phyloP scores from a whole-genome alignment of 1,139 yeast species.

The Blastobotrys arbuscula region DNA sequence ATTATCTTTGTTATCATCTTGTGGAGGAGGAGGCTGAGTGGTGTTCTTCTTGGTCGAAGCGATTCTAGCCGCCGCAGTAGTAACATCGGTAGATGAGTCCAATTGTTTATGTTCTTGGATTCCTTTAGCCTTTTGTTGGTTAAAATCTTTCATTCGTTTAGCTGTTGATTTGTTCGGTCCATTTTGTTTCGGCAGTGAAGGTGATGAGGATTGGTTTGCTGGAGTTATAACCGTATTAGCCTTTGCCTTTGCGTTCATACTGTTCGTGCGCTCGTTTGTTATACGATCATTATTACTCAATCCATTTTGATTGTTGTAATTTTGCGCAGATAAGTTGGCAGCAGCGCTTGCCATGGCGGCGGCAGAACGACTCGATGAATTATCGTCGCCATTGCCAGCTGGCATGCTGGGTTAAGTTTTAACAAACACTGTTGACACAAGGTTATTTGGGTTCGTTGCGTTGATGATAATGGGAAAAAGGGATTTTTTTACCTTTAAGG shows the following conservation, averaged over 20 bases:
- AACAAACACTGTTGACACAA: neutral
- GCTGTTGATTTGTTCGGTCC: constrained; percentile 17
- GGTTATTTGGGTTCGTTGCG: neutral
- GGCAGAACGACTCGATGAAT: neutral
- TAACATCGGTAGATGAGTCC: neutral
- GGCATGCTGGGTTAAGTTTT: neutral
- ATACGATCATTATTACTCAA: neutral
- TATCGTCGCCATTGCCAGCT: neutral
- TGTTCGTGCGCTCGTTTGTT: neutral
- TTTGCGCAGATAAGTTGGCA: neutral
- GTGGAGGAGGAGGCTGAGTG: neutral
- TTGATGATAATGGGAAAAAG: no score
- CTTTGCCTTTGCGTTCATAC: neutral
- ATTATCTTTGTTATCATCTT: neutral
- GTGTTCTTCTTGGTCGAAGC: constrained; percentile 2
- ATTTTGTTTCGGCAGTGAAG: constrained; percentile 2
- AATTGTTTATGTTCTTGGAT: neutral
- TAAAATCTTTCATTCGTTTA: constrained; percentile 6
- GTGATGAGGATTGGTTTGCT: neutral
- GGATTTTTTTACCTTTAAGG: no score
- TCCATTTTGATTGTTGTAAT: neutral
- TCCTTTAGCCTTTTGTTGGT: neutral
- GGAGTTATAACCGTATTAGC: neutral
- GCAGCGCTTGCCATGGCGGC: neutral
- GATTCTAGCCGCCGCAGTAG: constrained; percentile 13